Evolutionary conservation across 495 filamentous ascomycete species (phyloP).

Genomic region (Tuber brumale): DNA sequence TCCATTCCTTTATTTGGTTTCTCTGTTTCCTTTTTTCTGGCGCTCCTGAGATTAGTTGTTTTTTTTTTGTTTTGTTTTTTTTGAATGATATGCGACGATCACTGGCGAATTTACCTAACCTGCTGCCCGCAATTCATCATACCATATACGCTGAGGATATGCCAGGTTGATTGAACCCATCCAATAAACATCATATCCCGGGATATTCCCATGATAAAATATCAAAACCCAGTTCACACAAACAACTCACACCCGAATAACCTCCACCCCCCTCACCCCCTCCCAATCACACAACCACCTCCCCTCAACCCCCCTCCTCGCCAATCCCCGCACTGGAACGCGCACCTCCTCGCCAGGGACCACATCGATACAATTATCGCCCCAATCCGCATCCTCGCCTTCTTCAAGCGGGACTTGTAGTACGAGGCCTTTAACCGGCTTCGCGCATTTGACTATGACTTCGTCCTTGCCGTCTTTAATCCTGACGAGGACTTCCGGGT

Average conservation of each 20-base stretch:
- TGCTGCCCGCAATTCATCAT: background rate
- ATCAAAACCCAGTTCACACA: background rate
- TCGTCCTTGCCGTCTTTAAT: conserved; percentile 6
- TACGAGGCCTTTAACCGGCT: conserved; percentile 57
- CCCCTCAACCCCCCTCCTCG: conserved; percentile 30
- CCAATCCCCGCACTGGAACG: conserved; percentile 48
- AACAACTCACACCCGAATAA: conserved; percentile 10
- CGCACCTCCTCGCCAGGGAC: conserved; percentile 54
- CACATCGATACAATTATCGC: conserved; percentile 57
- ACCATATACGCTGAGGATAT: background rate
- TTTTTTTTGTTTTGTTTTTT: too few species aligned
- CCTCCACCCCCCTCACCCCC: conserved; percentile 12
- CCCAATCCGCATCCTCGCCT: conserved; percentile 46
- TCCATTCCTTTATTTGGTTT: too few species aligned
- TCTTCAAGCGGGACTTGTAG: conserved; percentile 47
- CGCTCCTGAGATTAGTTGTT: too few species aligned
- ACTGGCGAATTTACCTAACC: background rate
- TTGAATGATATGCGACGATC: background rate
- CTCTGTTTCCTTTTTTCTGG: too few species aligned
- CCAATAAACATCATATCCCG: background rate
- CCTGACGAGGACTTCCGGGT: conserved; percentile 10
- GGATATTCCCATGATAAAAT: background rate
- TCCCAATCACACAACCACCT: conserved; percentile 34
- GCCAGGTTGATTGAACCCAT: too few species aligned
- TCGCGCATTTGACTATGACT: conserved; percentile 49